These are phyloP conservation scores for Moniliophthora roreri DNA, from an alignment of 1,284 basidiomycete genomes.

Conservation along the genomic window DNA sequence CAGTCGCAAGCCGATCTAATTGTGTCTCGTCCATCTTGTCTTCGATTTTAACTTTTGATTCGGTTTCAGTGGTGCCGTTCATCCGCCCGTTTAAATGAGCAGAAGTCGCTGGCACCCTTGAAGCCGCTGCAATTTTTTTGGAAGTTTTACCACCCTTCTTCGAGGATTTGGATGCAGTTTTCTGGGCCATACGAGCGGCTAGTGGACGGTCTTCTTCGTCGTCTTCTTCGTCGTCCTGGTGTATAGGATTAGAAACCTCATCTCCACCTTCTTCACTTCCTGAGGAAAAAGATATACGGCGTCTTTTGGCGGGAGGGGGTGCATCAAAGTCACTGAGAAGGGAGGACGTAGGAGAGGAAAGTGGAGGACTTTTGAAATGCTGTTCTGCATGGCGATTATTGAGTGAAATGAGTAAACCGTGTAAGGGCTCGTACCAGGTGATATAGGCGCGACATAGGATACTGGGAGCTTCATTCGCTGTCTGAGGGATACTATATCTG, in stretches of 20 bases:
- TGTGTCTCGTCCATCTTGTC: conserved; percentile 78
- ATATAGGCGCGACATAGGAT: conserved; percentile 40
- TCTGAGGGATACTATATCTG: conserved; percentile 68
- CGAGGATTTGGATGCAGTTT: conserved; percentile 25
- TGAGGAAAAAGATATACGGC: conserved; percentile 51
- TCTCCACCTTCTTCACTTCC: conserved; percentile 46
- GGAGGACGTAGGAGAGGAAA: conserved; percentile 58
- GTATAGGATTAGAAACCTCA: conserved; percentile 20
- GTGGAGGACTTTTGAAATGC: conserved; percentile 32
- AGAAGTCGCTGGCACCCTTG: conserved; percentile 31
- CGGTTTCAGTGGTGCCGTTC: conserved; percentile 47
- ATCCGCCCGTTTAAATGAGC: conserved; percentile 41
- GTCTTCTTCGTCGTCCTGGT: conserved; percentile 54
- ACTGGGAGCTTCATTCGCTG: conserved; percentile 66
- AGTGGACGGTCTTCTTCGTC: conserved; percentile 59
- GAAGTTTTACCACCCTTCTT: conserved; percentile 8
- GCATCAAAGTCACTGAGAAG: conserved; percentile 44
- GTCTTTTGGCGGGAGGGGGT: conserved; percentile 48
- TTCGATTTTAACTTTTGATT: conserved; percentile 66
- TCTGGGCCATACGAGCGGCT: conserved; percentile 47
- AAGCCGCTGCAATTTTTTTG: conserved; percentile 22
- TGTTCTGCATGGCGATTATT: conserved; percentile 25
- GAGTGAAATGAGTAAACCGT: neutral
- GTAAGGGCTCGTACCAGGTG: neutral
- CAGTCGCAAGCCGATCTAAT: conserved; percentile 72